Base-by-base conservation (phyloP, 139 green algal genomes). In the Diplosphaera chodatii region DNA sequence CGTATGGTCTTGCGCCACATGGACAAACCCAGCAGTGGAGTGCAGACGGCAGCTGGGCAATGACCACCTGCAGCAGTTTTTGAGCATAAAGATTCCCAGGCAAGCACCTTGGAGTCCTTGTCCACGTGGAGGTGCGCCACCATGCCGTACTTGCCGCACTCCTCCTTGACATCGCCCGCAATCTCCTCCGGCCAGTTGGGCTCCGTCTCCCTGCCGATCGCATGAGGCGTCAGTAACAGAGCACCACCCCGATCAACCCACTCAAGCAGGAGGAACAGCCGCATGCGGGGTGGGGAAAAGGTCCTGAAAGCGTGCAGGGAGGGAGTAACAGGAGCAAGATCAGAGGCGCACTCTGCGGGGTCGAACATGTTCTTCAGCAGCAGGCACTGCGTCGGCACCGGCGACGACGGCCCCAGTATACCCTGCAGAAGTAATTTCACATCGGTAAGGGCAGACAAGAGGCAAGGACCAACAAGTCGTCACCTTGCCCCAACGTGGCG, bases 291-390 rank as follows among this genome's bases (percentile, higher is more conserved):
- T n/a, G n/a, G n/a, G n/a, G n/a, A n/a, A n/a, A n/a, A n/a, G n/a
- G n/a, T n/a, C n/a, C n/a, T n/a, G n/a, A n/a, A n/a, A n/a, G n/a
- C n/a, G 27, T 29, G 23, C 40, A 63, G 27, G 40, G 40, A n/a
- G n/a, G n/a, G n/a, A n/a, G n/a, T n/a, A n/a, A n/a, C 67, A 32
- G 41, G 25, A 40, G 23, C 4, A 32, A 25, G 34, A 33, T 21
- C 27, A 22, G 6, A 37, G 69, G 32, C 83, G 76, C 84, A 85
- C 75, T 88, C 76, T 31, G 40, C 66, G 5, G 92, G 85, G 75
- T 93, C 78, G 74, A 97, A 98, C 87, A 97, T 93, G 85, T 97
- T 97, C 76, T 97, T 97, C 59, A 98, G 82, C 70, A 98, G 84
- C 34, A 98, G 67, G 75, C 91, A 97, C 66, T 81, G 86, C 28